Conservation (phyloP, 495 filamentous ascomycete species). For the Xeromyces bisporus region DNA sequence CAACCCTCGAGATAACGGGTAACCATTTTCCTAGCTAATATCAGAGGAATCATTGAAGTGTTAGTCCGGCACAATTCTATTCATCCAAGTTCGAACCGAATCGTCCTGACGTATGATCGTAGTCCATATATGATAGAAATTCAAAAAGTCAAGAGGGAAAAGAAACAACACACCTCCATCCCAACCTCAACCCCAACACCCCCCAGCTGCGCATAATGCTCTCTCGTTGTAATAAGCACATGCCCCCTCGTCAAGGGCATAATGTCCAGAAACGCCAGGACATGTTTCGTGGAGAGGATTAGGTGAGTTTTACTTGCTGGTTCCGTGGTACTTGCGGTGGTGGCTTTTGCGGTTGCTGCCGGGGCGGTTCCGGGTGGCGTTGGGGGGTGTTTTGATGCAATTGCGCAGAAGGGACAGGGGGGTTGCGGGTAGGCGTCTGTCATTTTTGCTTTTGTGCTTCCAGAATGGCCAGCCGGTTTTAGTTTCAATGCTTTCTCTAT, state of each 20-base stretch:
- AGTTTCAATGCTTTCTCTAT: no score
- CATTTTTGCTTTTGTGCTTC: neutral
- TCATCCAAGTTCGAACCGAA: no score
- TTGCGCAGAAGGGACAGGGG: constrained; percentile 25
- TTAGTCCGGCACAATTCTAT: constrained; percentile 1
- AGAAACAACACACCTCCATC: constrained; percentile 26
- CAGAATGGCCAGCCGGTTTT: neutral
- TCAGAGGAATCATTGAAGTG: constrained; percentile 1
- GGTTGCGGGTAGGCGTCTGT: neutral
- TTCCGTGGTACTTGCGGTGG: constrained; percentile 4
- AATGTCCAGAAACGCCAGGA: constrained; percentile 81
- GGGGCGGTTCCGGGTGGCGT: no score
- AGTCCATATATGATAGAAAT: constrained; percentile 1
- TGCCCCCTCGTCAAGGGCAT: constrained; percentile 69
- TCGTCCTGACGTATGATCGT: no score
- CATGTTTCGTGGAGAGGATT: constrained; percentile 51
- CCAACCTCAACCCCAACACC: constrained; percentile 41
- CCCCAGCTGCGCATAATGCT: constrained; percentile 52
- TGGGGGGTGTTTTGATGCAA: constrained; percentile 27
- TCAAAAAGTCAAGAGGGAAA: neutral
- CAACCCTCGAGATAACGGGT: constrained; percentile 53
- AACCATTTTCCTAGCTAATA: constrained; percentile 48
- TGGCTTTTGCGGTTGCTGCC: constrained; percentile 6
- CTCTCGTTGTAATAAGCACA: constrained; percentile 54
- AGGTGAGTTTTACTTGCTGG: constrained; percentile 37